These are phyloP conservation scores for sunflower (Helianthus annuus) DNA, from an alignment of 129 eudicot species.

Conservation along the genomic window DNA sequence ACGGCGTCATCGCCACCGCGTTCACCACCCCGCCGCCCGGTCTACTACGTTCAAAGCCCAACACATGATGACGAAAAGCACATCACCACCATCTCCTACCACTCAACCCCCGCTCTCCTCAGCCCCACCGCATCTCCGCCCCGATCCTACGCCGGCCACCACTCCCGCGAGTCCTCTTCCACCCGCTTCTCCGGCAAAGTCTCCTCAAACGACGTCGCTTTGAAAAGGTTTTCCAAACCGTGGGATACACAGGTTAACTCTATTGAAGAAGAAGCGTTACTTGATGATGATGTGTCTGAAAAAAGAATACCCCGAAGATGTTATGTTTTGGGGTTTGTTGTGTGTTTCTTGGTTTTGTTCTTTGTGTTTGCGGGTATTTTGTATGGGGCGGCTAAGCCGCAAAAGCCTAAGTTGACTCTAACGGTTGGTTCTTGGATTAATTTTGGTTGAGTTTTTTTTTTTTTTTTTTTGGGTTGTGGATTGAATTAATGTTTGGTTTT, in stretches of 20 bases:
- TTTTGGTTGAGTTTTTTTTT: neutral
- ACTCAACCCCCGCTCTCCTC: conserved; percentile 55
- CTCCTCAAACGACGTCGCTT: conserved; percentile 48
- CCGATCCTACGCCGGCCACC: conserved; percentile 58
- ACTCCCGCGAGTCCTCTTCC: conserved; percentile 87
- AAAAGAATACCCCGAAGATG: conserved; percentile 57
- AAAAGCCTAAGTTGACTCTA: conserved; percentile 66
- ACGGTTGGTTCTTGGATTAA: conserved; percentile 40
- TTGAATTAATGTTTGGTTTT: neutral
- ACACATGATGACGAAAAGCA: conserved; percentile 84
- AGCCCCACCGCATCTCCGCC: conserved; percentile 60
- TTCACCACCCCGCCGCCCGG: conserved; percentile 70
- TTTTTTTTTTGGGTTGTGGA: neutral
- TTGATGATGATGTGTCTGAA: conserved; percentile 49
- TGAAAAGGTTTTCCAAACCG: conserved; percentile 34
- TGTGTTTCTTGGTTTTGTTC: conserved; percentile 60
- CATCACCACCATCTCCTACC: conserved; percentile 62
- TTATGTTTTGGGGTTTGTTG: conserved; percentile 53
- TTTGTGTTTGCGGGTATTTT: conserved; percentile 65
- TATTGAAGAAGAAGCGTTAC: conserved; percentile 74
- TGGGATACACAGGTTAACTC: conserved; percentile 49
- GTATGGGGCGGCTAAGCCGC: conserved; percentile 76
- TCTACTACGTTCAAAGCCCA: conserved; percentile 94
- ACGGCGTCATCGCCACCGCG: conserved; percentile 84
- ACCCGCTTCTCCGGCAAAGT: conserved; percentile 80